phyloP scores from a whole-genome alignment of 2,329 filamentous ascomycete species.

The Scytalidium sp. region DNA sequence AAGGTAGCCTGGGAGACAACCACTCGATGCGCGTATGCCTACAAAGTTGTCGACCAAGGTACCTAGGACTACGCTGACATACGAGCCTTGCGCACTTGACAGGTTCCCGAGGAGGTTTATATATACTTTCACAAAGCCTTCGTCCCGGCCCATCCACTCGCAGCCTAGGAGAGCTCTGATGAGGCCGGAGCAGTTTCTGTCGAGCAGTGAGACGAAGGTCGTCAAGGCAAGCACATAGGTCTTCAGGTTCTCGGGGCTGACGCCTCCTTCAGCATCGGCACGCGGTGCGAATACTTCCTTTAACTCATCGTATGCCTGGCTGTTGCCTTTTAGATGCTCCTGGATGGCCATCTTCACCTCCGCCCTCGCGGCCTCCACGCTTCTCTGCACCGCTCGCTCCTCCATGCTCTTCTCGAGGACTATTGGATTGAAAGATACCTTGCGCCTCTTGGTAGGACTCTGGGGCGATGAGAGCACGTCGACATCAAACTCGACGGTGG shows the following conservation, averaged over 20 bases:
- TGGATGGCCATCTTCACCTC: slow-evolving; percentile 55
- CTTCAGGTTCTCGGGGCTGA: slow-evolving; percentile 48
- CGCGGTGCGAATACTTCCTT: slow-evolving; percentile 49
- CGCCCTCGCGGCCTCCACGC: slow-evolving; percentile 17
- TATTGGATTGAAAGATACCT: slow-evolving; percentile 28
- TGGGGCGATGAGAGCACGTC: slow-evolving; percentile 18
- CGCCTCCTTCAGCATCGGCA: slow-evolving; percentile 16
- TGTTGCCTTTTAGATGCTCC: slow-evolving; percentile 52
- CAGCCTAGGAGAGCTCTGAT: slow-evolving; percentile 57
- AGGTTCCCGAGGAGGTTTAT: slow-evolving; percentile 67
- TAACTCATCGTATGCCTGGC: slow-evolving; percentile 58
- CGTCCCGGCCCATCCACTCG: slow-evolving; percentile 63
- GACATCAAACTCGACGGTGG: slow-evolving; percentile 22
- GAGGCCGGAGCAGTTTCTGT: slow-evolving; percentile 56
- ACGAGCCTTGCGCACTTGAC: slow-evolving; percentile 78
- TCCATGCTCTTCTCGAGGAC: slow-evolving; percentile 7
- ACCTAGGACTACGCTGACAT: slow-evolving; percentile 69
- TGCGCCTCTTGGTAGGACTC: slow-evolving; percentile 24
- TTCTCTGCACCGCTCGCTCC: not conserved
- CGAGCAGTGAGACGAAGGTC: slow-evolving; percentile 57
- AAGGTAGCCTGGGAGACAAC: slow-evolving; percentile 41
- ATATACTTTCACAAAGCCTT: slow-evolving; percentile 65
- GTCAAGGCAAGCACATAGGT: slow-evolving; percentile 62
- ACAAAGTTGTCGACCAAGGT: slow-evolving; percentile 81
- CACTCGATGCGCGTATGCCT: slow-evolving; percentile 38